phyloP scores from a whole-genome alignment of 805 yeast genomes.

The Starmerella gropengiesseri region DNA sequence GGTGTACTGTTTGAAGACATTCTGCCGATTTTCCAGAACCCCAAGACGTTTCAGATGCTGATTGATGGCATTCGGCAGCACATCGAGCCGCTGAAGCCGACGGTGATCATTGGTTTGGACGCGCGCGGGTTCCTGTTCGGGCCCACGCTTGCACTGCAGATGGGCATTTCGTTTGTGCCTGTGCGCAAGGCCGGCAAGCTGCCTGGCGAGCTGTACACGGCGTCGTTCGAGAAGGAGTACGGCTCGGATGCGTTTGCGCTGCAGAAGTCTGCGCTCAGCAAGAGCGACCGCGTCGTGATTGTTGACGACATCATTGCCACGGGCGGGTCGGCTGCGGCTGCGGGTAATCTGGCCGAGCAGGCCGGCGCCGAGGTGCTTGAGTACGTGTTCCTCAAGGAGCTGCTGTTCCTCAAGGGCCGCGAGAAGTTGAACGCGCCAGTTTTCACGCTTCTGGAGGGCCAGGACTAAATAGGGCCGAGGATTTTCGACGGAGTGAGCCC shows the following conservation, averaged over 20 bases:
- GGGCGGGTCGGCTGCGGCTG: slow-evolving; percentile 93
- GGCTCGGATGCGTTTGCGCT: slow-evolving; percentile 82
- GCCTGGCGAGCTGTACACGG: slow-evolving; percentile 71
- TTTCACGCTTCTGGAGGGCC: slow-evolving; percentile 82
- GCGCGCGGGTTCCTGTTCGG: slow-evolving; percentile 96
- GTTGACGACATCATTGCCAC: slow-evolving; percentile 98
- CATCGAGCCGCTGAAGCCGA: slow-evolving; percentile 51
- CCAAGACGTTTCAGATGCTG: slow-evolving; percentile 68
- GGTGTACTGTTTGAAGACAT: slow-evolving; percentile 95
- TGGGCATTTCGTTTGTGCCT: slow-evolving; percentile 87
- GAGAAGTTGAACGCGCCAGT: slow-evolving; percentile 74
- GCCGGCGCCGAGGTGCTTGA: slow-evolving; percentile 65
- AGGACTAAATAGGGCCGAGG: too few relatives aligned
- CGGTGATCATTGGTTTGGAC: slow-evolving; percentile 87
- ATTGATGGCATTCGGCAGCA: slow-evolving; percentile 71
- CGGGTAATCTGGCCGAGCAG: slow-evolving; percentile 67
- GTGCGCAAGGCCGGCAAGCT: slow-evolving; percentile 91
- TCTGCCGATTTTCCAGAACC: slow-evolving; percentile 81
- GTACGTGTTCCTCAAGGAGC: slow-evolving; percentile 83
- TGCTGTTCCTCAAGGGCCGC: slow-evolving; percentile 89
- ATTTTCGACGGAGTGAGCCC: too few relatives aligned
- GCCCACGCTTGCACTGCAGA: slow-evolving; percentile 82
- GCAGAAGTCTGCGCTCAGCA: slow-evolving; percentile 70
- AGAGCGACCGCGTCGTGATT: slow-evolving; percentile 69
- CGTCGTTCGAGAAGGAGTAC: slow-evolving; percentile 79